These are phyloP conservation scores for Cokeromyces recurvatus DNA, from an alignment of 371 early-diverging fungal species.

Conservation along the genomic window DNA sequence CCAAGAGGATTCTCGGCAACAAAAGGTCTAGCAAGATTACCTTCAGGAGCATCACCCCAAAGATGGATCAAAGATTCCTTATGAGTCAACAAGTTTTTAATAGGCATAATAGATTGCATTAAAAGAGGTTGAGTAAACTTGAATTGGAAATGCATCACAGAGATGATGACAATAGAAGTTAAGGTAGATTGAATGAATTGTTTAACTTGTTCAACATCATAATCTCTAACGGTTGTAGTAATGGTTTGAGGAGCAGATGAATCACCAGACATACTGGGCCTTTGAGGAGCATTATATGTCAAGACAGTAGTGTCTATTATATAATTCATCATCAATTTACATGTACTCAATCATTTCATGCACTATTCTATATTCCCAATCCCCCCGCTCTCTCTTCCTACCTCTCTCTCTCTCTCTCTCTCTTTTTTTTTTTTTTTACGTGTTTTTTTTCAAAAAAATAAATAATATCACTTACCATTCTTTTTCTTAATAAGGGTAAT, in stretches of 20 bases:
- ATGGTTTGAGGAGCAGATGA: slow-evolving; percentile 36
- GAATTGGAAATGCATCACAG: slow-evolving; percentile 83
- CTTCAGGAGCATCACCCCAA: slow-evolving; percentile 77
- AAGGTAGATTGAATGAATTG: slow-evolving; percentile 67
- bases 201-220: slow-evolving; percentile 77
- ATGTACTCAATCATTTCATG: too few species aligned
- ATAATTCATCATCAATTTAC: too few species aligned
- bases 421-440: neutral
- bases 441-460: too few species aligned
- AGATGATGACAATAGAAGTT: slow-evolving; percentile 68
- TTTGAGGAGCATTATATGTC: slow-evolving; percentile 56
- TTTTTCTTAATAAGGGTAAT: slow-evolving; percentile 55
- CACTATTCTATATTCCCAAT: neutral
- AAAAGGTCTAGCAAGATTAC: slow-evolving; percentile 83
- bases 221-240: slow-evolving; percentile 73
- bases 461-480: slow-evolving; percentile 45
- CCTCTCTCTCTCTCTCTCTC: neutral
- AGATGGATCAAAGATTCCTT: slow-evolving; percentile 79
- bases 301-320: slow-evolving; percentile 58
- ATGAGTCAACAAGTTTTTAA: slow-evolving; percentile 68
- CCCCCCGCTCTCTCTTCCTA: neutral
- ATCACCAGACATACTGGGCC: slow-evolving; percentile 21
- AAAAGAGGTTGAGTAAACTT: slow-evolving; percentile 88
- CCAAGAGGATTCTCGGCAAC: slow-evolving; percentile 71
- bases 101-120: slow-evolving; percentile 81